These are phyloP conservation scores for Plasmodium coatneyi DNA, from an alignment of 169 alveolate species.

Conservation along the genomic window DNA sequence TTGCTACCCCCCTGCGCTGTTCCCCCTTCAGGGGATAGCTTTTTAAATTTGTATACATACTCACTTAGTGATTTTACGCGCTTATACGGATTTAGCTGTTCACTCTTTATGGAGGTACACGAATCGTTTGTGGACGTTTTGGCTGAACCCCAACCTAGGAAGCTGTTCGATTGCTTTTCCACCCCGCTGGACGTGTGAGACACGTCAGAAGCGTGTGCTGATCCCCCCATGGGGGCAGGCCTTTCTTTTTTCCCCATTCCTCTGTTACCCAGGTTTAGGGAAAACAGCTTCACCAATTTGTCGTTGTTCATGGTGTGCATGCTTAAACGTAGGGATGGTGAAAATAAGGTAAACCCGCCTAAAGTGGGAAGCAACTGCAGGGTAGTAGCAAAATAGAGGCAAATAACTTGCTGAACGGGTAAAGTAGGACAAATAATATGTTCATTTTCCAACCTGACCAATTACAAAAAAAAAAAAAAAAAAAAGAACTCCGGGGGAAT, in stretches of 20 bases:
- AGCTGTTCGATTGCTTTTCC: conserved; percentile 10
- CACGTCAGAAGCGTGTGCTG: neutral
- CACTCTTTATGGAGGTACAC: conserved; percentile 19
- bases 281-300: neutral
- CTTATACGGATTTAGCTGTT: conserved; percentile 23
- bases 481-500: neutral
- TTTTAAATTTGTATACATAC: conserved; percentile 28
- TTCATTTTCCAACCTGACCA: neutral
- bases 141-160: neutral
- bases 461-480: neutral
- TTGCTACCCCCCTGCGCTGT: neutral
- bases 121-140: conserved; percentile 22
- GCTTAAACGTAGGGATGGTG: neutral
- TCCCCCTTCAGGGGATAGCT: neutral
- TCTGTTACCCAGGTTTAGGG: neutral
- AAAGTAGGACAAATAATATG: neutral
- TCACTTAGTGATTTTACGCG: conserved; percentile 35
- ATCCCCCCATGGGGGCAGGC: neutral
- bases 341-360: neutral
- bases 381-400: neutral
- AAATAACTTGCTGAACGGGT: neutral
- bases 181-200: conserved; percentile 2
- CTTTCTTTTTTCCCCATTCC: neutral
- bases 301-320: conserved; percentile 9
- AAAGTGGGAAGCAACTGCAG: neutral